Percentiles rank a stretch among this genome's conserved stretches.
These are phyloP conservation scores for Oryza punctata DNA, from an alignment of 176 grass and related monocot species.

Conservation along the genomic window DNA sequence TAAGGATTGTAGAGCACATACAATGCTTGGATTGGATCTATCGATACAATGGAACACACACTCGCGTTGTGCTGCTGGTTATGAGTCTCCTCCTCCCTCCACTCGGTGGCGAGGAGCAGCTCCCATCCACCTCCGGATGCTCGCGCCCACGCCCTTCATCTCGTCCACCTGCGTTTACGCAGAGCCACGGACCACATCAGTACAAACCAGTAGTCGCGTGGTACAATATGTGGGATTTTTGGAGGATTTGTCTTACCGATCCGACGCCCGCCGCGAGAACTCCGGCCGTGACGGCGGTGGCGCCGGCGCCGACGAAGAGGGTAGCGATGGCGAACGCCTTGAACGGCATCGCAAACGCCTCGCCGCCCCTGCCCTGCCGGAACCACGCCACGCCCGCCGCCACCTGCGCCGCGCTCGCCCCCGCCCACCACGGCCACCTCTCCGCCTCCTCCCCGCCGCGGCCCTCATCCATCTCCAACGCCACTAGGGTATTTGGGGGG, in stretches of 20 bases:
- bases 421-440: constrained; percentile 63
- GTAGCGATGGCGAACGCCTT: constrained; percentile 72
- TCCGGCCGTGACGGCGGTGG: constrained; percentile 44
- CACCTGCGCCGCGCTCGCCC: constrained; percentile 57
- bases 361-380: constrained; percentile 47
- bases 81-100: constrained; percentile 37
- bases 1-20: constrained; percentile 6
- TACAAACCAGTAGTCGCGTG: neutral
- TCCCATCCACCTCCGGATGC: constrained; percentile 68
- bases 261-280: constrained; percentile 59
- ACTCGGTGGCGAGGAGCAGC: constrained; percentile 49
- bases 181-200: neutral
- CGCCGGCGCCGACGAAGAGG: constrained; percentile 62
- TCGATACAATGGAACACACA: neutral
- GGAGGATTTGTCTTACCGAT: constrained; percentile 32
- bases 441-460: constrained; percentile 6
- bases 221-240: neutral
- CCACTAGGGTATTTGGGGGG: constrained; percentile 27
- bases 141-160: constrained; percentile 60
- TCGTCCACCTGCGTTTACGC: constrained; percentile 56
- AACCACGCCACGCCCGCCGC: constrained; percentile 56
- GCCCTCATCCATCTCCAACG: constrained; percentile 39
- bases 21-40: neutral
- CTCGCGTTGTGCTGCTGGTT: neutral
- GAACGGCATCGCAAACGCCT: constrained; percentile 68